phyloP scores from a whole-genome alignment of 306 rosid species.

The Pyrus communis region DNA sequence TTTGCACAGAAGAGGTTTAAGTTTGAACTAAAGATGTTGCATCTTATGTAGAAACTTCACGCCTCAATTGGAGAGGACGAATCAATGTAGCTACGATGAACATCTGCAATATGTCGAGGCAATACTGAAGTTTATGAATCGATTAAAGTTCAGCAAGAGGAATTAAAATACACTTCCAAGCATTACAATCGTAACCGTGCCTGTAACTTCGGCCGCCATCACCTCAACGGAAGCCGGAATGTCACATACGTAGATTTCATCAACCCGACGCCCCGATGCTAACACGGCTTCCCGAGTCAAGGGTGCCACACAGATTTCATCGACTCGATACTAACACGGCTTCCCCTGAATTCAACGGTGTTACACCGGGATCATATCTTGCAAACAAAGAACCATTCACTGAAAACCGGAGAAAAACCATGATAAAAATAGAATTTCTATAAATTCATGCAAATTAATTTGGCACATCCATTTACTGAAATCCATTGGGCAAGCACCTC shows the following conservation, averaged over 20 bases:
- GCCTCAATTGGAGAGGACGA: no score
- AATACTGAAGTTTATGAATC: no score
- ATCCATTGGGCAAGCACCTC: slow-evolving; percentile 30
- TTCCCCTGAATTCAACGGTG: not conserved
- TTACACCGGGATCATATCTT: not conserved
- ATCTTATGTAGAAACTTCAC: no score
- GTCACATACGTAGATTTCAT: not conserved
- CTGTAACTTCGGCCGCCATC: not conserved
- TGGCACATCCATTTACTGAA: slow-evolving; percentile 36
- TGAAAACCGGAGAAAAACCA: not conserved
- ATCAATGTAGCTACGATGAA: no score
- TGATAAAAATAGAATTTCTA: not conserved
- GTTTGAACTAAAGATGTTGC: no score
- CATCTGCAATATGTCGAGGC: no score
- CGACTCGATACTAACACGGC: not conserved
- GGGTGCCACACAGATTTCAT: not conserved
- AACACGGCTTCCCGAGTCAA: not conserved
- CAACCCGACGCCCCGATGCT: no score
- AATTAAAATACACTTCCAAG: no score
- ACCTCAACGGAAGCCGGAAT: not conserved
- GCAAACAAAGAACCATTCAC: not conserved
- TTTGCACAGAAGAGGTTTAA: not conserved
- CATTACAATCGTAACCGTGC: not conserved
- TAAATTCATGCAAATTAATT: slow-evolving; percentile 54
- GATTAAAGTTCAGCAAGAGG: no score